Conservation (phyloP, 169 alveolate species). For the Plasmodium chabaudi region DNA sequence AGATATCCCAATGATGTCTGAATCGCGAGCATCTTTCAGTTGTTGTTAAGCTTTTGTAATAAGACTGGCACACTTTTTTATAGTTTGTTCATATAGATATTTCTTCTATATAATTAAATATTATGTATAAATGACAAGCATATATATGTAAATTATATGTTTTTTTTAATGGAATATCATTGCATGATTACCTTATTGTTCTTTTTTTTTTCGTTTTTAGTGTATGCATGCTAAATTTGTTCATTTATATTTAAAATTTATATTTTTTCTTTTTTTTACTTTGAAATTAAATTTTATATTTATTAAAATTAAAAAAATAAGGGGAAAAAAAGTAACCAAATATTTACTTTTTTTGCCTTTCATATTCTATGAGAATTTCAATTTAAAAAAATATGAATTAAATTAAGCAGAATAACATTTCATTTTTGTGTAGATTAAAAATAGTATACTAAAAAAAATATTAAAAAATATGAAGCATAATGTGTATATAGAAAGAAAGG, state of each 20-base stretch:
- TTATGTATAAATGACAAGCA: not conserved
- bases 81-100: constrained; percentile 21
- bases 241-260: constrained; percentile 46
- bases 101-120: constrained; percentile 1
- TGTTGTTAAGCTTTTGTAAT: constrained; percentile 63
- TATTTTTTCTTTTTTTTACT: constrained; percentile 30
- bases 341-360: constrained; percentile 26
- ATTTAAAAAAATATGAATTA: not conserved
- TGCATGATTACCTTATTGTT: constrained; percentile 43
- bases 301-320: constrained; percentile 39
- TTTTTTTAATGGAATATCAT: constrained; percentile 33
- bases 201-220: constrained; percentile 70
- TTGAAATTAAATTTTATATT: constrained; percentile 32
- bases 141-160: constrained; percentile 11
- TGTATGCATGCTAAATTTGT: constrained; percentile 58
- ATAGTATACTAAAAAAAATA: constrained; percentile 21
- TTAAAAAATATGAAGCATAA: constrained; percentile 8
- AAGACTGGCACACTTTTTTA: constrained; percentile 64
- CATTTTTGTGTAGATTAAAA: constrained; percentile 18
- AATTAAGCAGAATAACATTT: constrained; percentile 6
- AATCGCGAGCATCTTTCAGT: constrained; percentile 57
- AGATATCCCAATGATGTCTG: constrained; percentile 63
- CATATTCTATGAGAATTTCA: constrained; percentile 5
- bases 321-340: constrained; percentile 23
- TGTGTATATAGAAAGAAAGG: constrained; percentile 17